Conservation (phyloP, 2,329 filamentous ascomycete genomes). For the Calycina marina region DNA sequence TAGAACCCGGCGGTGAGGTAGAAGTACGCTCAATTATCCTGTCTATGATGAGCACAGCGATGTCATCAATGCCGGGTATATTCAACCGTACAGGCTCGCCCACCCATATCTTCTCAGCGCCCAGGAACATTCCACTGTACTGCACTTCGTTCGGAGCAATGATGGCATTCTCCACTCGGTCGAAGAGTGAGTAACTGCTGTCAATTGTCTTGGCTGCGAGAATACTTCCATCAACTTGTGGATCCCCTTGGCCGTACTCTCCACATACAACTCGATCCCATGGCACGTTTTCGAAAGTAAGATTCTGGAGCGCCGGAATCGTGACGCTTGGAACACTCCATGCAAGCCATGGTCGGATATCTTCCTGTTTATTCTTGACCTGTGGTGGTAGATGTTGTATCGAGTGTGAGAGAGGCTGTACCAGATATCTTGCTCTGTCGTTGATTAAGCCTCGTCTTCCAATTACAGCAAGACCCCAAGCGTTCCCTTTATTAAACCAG, state of each 20-base stretch:
- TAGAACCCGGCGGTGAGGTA: conserved; percentile 15
- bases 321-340: conserved; percentile 41
- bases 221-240: conserved; percentile 41
- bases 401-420: conserved; percentile 35
- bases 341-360: conserved; percentile 40
- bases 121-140: conserved; percentile 40
- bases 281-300: conserved; percentile 33
- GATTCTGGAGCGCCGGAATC: conserved; percentile 25
- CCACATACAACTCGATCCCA: conserved; percentile 31
- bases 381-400: conserved; percentile 25
- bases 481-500: conserved; percentile 34
- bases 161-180: conserved; percentile 27
- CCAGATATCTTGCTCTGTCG: conserved; percentile 25
- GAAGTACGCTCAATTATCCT: conserved; percentile 22
- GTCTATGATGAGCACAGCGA: conserved; percentile 31
- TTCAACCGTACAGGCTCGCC: conserved; percentile 40
- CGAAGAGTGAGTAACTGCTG: conserved; percentile 37
- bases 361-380: conserved; percentile 28
- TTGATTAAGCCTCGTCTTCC: conserved; percentile 28
- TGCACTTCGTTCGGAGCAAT: conserved; percentile 26
- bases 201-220: conserved; percentile 40
- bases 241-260: conserved; percentile 29
- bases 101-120: conserved; percentile 43
- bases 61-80: conserved; percentile 25
- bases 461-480: conserved; percentile 40